Evolutionary conservation across 2,329 filamentous ascomycete species (phyloP), one percentile per base, ranked within the genome.

Genomic region (Emmonsia crescens): DNA sequence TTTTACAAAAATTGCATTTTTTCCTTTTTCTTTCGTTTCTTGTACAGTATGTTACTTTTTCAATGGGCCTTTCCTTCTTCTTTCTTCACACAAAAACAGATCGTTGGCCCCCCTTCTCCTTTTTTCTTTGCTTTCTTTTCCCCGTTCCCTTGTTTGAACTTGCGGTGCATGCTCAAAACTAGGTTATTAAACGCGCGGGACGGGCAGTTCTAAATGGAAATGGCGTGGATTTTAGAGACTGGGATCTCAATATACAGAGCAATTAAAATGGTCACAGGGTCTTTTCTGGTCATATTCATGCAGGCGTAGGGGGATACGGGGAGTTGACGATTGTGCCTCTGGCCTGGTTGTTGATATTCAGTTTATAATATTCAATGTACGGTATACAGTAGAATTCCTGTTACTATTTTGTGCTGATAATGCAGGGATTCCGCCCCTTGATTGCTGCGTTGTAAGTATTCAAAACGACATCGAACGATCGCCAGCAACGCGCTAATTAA

Each of bases 21-120:
- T 33, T 40, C 46, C 57, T 12, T 21, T 10, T 24, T 46, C 29
- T n/a, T 54, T 14, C 49, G 8, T 16, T 54, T 60, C 29, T 31
- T 60, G 59, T 60, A 60, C 57, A 60, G 33, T 52, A 60, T 33
- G 44, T 40, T 60, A 51, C 38, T 27, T 46, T 33, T 21, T 21
- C 31, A 40, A 14, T 52, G 33, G 24, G 24, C 10, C 46, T 4
- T 31, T 31, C 24, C 14, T 31, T 19, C 36, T 38, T 51, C 48
- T 21, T 55, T 21, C n/a, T 36, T 14, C 21, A 21, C 40, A 44
- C 38, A 44, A 46, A 46, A 57, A 10, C 16, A 46, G 40, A 21
- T 57, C 12, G 9, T 46, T 46, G 14, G 21, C 10, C 40, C 14
- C 40, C 14, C 21, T 42, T 42, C n/a, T 16, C 24, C 6, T 19